Conservation (phyloP, 805 yeast genomes). For the Kuraishia molischiana region DNA sequence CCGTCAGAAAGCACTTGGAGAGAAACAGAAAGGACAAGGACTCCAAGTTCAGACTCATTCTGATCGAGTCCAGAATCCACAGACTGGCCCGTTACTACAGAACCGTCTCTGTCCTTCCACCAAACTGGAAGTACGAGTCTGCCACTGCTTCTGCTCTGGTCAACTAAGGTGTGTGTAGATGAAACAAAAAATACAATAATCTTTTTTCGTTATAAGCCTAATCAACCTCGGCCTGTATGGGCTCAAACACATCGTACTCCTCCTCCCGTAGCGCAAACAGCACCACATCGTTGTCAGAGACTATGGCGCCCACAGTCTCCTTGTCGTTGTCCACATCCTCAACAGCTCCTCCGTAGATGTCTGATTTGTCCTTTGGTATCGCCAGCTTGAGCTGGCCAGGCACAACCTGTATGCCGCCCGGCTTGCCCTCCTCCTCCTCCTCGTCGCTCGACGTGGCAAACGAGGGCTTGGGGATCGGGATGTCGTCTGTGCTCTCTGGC, state of each 20-base stretch:
- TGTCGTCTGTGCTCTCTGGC: conserved; percentile 19
- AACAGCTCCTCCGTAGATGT: conserved; percentile 9
- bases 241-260: conserved; percentile 20
- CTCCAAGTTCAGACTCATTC: conserved; percentile 99
- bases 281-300: conserved; percentile 30
- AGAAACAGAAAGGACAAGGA: conserved; percentile 99
- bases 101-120: conserved; percentile 98
- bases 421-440: conserved; percentile 13
- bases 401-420: conserved; percentile 9
- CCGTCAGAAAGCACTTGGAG: conserved; percentile 99
- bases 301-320: conserved; percentile 17
- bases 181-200: conserved; percentile 9
- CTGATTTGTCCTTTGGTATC: conserved; percentile 25
- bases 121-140: conserved; percentile 99
- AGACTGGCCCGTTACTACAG: conserved; percentile 99
- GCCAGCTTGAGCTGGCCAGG: conserved; percentile 26
- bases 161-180: conserved; percentile 48
- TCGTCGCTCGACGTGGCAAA: conserved; percentile 19
- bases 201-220: conserved; percentile 8
- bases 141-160: conserved; percentile 99
- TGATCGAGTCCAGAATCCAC: conserved; percentile 99
- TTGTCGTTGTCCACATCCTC: conserved; percentile 16
- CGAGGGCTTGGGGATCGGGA: conserved; percentile 31
- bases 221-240: no score
- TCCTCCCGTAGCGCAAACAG: conserved; percentile 30